phyloP scores from a whole-genome alignment of 768 basidiomycete species.

The Auriscalpium vulgare region DNA sequence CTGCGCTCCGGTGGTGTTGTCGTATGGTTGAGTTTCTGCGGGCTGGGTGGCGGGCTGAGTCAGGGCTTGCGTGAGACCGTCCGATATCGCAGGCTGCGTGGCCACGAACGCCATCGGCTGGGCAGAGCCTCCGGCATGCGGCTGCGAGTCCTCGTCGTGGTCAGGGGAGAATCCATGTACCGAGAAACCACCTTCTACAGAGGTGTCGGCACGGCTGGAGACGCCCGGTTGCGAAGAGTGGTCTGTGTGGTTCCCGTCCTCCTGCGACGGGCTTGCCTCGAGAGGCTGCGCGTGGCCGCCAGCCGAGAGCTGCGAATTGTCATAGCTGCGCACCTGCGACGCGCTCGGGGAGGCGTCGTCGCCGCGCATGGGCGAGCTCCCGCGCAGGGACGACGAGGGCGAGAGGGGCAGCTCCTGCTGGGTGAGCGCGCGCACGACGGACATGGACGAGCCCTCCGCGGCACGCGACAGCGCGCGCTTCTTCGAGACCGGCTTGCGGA shows the following conservation, averaged over 20 bases:
- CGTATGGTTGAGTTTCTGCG: background rate
- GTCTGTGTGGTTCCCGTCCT: background rate
- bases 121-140: background rate
- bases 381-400: background rate
- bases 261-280: background rate
- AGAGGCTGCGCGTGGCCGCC: background rate
- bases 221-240: slow-evolving; percentile 2
- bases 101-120: slow-evolving; percentile 6
- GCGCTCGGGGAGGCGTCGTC: background rate
- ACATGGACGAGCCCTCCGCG: background rate
- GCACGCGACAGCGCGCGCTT: background rate
- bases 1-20: background rate
- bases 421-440: background rate
- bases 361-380: background rate
- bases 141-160: slow-evolving; percentile 4
- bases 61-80: background rate
- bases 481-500: too few species aligned
- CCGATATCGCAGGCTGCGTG: slow-evolving; percentile 9
- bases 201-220: background rate
- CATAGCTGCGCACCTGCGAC: background rate
- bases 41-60: background rate
- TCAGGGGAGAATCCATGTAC: background rate
- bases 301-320: background rate
- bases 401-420: background rate
- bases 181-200: background rate